Percentiles rank a stretch among this genome's conserved stretches.
These are phyloP conservation scores for Lactarius hengduanensis DNA, from an alignment of 768 basidiomycete species.

Conservation along the genomic window DNA sequence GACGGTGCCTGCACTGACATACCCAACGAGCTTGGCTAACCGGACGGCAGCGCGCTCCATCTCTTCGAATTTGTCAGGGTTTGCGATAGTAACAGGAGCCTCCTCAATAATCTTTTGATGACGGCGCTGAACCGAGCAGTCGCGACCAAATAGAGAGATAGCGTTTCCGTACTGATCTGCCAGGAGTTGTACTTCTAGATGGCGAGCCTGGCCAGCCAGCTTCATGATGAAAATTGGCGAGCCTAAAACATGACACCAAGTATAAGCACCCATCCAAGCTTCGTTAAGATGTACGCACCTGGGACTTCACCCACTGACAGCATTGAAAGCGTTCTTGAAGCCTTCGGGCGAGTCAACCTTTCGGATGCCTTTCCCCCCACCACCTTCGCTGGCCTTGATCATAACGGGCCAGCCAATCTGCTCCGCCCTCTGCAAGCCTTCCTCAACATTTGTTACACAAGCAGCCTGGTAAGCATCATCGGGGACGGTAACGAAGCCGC, in stretches of 20 bases:
- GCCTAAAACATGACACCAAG: constrained; percentile 45
- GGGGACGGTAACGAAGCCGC: constrained; percentile 92
- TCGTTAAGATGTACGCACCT: constrained; percentile 49
- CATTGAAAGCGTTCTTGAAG: constrained; percentile 93
- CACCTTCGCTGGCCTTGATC: constrained; percentile 99
- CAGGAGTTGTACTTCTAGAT: constrained; percentile 96
- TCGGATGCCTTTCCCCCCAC: constrained; percentile 98
- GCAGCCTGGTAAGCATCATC: constrained; percentile 86
- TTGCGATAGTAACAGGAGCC: constrained; percentile 97
- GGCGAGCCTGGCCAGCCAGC: constrained; percentile 94
- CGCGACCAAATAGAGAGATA: constrained; percentile 97
- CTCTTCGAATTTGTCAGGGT: constrained; percentile 85
- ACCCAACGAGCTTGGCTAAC: constrained; percentile 97
- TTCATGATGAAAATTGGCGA: constrained; percentile 99
- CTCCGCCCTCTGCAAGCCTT: constrained; percentile 80
- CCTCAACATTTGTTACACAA: constrained; percentile 84
- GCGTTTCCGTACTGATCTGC: constrained; percentile 99
- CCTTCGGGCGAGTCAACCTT: constrained; percentile 84
- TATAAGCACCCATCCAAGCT: constrained; percentile 15
- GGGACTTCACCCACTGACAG: constrained; percentile 96
- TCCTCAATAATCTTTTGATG: constrained; percentile 99
- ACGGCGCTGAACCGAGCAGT: constrained; percentile 98
- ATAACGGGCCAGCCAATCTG: constrained; percentile 96
- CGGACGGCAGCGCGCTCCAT: constrained; percentile 99
- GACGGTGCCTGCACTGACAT: constrained; percentile 97